Evolutionary conservation across 495 filamentous ascomycete genomes (phyloP).

Genomic region (Neurospora africana): DNA sequence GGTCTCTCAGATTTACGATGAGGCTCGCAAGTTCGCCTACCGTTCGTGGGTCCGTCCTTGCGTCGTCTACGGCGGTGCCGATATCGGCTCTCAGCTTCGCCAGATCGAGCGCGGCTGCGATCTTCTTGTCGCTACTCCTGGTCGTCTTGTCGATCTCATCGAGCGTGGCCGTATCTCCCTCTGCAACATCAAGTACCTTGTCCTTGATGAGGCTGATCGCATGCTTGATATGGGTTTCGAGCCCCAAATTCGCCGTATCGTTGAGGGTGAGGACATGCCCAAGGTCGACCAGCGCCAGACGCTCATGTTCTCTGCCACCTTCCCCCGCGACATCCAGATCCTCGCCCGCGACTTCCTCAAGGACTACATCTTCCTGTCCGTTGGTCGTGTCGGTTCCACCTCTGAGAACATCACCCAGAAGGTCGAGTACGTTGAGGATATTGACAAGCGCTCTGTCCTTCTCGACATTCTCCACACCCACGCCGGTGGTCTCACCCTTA

Average conservation of each 20-base stretch:
- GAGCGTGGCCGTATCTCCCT: slow-evolving; percentile 97
- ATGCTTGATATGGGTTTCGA: slow-evolving; percentile 99
- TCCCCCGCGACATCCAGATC: slow-evolving; percentile 98
- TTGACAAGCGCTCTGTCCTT: slow-evolving; percentile 94
- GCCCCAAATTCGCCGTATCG: slow-evolving; percentile 96
- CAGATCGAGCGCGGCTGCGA: slow-evolving; percentile 97
- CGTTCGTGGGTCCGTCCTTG: slow-evolving; percentile 97
- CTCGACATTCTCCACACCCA: slow-evolving; percentile 96
- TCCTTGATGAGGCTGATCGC: slow-evolving; percentile 97
- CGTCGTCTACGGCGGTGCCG: slow-evolving; percentile 97
- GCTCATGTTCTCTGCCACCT: slow-evolving; percentile 99
- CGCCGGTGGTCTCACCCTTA: slow-evolving; percentile 80
- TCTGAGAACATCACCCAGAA: slow-evolving; percentile 99
- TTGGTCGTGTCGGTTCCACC: slow-evolving; percentile 98
- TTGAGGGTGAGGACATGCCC: slow-evolving; percentile 97
- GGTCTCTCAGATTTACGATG: slow-evolving; percentile 96
- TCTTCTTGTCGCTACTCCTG: slow-evolving; percentile 92
- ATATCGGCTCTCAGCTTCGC: slow-evolving; percentile 92
- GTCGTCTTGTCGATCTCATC: slow-evolving; percentile 93
- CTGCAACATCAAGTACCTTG: slow-evolving; percentile 95
- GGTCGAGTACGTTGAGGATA: slow-evolving; percentile 94
- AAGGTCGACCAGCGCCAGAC: slow-evolving; percentile 76
- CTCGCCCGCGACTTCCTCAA: slow-evolving; percentile 95
- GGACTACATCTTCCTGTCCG: slow-evolving; percentile 96
- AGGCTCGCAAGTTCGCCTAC: slow-evolving; percentile 95